Conservation (phyloP, 768 basidiomycete species). For the Pleurotus tuber-regium region DNA sequence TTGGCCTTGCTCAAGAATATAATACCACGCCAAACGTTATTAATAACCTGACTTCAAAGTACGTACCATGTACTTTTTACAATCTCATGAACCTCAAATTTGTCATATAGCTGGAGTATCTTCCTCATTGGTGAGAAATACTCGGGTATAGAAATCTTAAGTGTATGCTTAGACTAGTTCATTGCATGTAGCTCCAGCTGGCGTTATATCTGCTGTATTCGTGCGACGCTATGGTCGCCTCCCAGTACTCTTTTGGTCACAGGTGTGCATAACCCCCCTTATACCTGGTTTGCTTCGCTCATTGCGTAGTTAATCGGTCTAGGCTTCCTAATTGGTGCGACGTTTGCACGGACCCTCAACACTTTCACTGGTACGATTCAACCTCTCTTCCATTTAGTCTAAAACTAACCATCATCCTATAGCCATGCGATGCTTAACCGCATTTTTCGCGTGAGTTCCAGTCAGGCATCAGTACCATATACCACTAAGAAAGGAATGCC, state of each 20-base stretch:
- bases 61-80: slow-evolving; percentile 3
- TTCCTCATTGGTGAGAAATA: slow-evolving; percentile 42
- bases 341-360: slow-evolving; percentile 48
- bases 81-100: background rate
- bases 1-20: slow-evolving; percentile 52
- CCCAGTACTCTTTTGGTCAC: slow-evolving; percentile 58
- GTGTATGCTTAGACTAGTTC: background rate
- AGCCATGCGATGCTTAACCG: slow-evolving; percentile 34
- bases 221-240: slow-evolving; percentile 56
- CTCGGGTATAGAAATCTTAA: no score
- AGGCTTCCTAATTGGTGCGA: slow-evolving; percentile 49
- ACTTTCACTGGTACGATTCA: slow-evolving; percentile 34
- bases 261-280: no score
- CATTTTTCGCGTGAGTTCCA: slow-evolving; percentile 25
- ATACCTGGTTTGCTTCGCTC: no score
- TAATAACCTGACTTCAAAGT: slow-evolving; percentile 56
- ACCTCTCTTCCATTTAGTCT: background rate
- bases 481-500: background rate
- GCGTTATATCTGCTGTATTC: slow-evolving; percentile 47
- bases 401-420: background rate
- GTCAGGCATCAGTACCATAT: background rate
- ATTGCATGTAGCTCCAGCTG: slow-evolving; percentile 36
- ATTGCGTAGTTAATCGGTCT: slow-evolving; percentile 46
- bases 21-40: slow-evolving; percentile 48
- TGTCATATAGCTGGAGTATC: slow-evolving; percentile 52